These are phyloP conservation scores for Backusella parvicylindrica DNA, from an alignment of 192 early-diverging fungal species.

Conservation along the genomic window DNA sequence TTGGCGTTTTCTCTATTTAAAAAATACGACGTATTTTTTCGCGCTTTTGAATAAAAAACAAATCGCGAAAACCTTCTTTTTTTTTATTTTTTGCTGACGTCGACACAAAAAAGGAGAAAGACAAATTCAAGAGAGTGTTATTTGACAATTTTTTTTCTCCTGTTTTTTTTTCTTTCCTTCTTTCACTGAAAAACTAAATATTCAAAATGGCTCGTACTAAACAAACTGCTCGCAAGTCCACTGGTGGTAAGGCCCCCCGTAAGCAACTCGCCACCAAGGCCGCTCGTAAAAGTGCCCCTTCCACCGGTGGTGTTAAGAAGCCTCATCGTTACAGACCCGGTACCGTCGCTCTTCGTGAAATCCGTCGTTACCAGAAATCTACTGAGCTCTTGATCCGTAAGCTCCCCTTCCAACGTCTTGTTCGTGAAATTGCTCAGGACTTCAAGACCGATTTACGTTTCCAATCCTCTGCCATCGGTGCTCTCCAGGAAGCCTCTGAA, in stretches of 20 bases:
- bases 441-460: constrained; percentile 99
- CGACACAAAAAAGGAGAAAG: neutral
- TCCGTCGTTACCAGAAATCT: constrained; percentile 93
- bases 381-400: constrained; percentile 93
- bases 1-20: constrained; percentile 2
- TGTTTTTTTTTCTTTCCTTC: too few relatives aligned
- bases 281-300: constrained; percentile 89
- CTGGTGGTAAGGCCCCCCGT: constrained; percentile 95
- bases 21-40: neutral
- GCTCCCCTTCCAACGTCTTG: constrained; percentile 92
- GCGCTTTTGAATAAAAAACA: neutral
- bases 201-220: constrained; percentile 67
- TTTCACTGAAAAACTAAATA: neutral
- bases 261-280: constrained; percentile 96
- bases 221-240: constrained; percentile 98
- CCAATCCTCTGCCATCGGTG: constrained; percentile 98
- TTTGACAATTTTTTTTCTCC: too few relatives aligned
- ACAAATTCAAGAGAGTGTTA: neutral
- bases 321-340: constrained; percentile 83
- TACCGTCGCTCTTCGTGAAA: constrained; percentile 90
- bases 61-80: too few relatives aligned
- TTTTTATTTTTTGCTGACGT: neutral
- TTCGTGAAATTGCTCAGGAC: constrained; percentile 99
- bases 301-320: constrained; percentile 93
- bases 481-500: constrained; percentile 97